These are phyloP conservation scores for Fusarium guadeloupense DNA, from an alignment of 2,329 filamentous ascomycete species.

Conservation along the genomic window DNA sequence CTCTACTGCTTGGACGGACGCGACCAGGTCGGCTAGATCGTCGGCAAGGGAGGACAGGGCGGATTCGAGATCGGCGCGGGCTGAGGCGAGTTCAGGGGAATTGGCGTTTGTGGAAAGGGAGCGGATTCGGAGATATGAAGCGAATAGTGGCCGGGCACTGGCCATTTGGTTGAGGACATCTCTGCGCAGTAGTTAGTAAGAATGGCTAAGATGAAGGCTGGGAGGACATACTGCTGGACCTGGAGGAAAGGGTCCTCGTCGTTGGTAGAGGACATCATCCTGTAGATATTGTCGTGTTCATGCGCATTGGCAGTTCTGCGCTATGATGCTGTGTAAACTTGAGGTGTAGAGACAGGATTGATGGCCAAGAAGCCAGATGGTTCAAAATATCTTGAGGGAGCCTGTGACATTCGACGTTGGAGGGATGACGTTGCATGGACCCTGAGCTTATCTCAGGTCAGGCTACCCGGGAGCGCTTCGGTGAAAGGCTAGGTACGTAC, in stretches of 20 bases:
- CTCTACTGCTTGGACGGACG: constrained; percentile 87
- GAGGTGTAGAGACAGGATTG: not conserved
- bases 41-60: constrained; percentile 76
- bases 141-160: constrained; percentile 85
- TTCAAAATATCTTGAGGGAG: constrained; percentile 12
- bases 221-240: constrained; percentile 68
- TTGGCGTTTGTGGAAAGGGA: constrained; percentile 76
- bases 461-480: constrained; percentile 19
- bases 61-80: constrained; percentile 72
- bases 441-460: constrained; percentile 7
- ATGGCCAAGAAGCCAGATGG: constrained; percentile 7
- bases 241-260: constrained; percentile 77
- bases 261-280: constrained; percentile 74
- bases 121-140: constrained; percentile 94
- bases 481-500: constrained; percentile 35
- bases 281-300: constrained; percentile 39
- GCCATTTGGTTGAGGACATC: constrained; percentile 88
- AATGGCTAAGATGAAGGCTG: not conserved
- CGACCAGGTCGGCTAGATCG: constrained; percentile 88
- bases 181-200: constrained; percentile 58
- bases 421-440: constrained; percentile 47
- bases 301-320: constrained; percentile 33
- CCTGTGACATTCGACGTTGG: constrained; percentile 37
- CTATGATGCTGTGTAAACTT: not conserved
- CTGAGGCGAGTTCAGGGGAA: constrained; percentile 87